phyloP scores from a whole-genome alignment of 2,329 filamentous ascomycete genomes.

The Lasiodiplodia theobromae region DNA sequence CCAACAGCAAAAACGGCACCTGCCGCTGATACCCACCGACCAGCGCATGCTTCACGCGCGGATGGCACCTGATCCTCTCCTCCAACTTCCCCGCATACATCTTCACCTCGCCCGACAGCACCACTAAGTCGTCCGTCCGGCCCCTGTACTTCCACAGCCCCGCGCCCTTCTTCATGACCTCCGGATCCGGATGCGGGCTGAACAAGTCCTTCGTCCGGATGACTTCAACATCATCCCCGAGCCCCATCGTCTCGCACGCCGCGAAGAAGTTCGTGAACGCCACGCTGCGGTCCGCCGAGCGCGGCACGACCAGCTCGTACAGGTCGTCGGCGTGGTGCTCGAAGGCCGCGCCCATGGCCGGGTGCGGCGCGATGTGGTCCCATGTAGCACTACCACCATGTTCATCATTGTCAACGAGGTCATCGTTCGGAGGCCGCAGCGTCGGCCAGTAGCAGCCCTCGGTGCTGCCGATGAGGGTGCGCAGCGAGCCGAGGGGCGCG shows the following conservation, averaged over 20 bases:
- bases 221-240: slow-evolving; percentile 14
- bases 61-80: not conserved
- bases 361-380: slow-evolving; percentile 15
- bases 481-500: not conserved
- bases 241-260: slow-evolving; percentile 27
- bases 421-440: not conserved
- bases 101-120: slow-evolving; percentile 26
- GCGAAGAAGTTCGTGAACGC: not conserved
- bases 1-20: slow-evolving; percentile 13
- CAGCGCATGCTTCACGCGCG: not conserved
- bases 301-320: not conserved
- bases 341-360: not conserved
- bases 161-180: not conserved
- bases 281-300: not conserved
- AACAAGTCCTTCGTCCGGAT: slow-evolving; percentile 39
- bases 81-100: slow-evolving; percentile 21
- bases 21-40: not conserved
- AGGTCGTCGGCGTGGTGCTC: not conserved
- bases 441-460: slow-evolving; percentile 9
- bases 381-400: not conserved
- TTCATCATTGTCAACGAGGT: not conserved
- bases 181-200: slow-evolving; percentile 11
- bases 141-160: slow-evolving; percentile 18
- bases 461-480: slow-evolving; percentile 15
- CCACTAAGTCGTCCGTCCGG: slow-evolving; percentile 15